Percentiles rank a stretch among this genome's conserved stretches.
These are phyloP conservation scores for Malus fusca DNA, from an alignment of 306 rosid species.

Conservation along the genomic window DNA sequence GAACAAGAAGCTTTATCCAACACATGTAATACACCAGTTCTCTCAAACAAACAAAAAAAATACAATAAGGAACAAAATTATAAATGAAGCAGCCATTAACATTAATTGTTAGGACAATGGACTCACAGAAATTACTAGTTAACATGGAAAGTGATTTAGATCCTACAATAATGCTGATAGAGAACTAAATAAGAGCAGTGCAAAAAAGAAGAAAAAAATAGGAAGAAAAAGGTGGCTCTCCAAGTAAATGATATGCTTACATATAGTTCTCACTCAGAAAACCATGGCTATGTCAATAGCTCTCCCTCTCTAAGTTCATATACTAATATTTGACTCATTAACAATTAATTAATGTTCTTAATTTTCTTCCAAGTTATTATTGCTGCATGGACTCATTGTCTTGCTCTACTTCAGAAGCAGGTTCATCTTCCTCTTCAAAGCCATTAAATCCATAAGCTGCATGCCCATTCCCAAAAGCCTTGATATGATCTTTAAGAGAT, in stretches of 20 bases:
- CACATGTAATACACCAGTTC: not conserved
- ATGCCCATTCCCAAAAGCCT: constrained; percentile 86
- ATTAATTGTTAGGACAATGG: constrained; percentile 5
- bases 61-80: not conserved
- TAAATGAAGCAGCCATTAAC: not conserved
- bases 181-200: not conserved
- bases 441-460: constrained; percentile 72
- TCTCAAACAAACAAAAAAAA: not conserved
- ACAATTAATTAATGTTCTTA: not conserved
- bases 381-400: constrained; percentile 61
- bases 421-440: constrained; percentile 87
- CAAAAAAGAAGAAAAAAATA: not conserved
- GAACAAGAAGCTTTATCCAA: not conserved
- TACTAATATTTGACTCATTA: not conserved
- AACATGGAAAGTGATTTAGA: constrained; percentile 4
- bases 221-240: constrained; percentile 5
- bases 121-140: constrained; percentile 6
- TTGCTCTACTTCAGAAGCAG: constrained; percentile 93
- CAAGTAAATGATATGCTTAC: constrained; percentile 23
- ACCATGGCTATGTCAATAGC: constrained; percentile 5
- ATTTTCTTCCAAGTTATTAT: not conserved
- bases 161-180: constrained; percentile 2
- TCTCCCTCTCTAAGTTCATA: not conserved
- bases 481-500: constrained; percentile 85
- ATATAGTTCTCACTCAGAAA: constrained; percentile 25